These are phyloP conservation scores for Pseudevernia furfuracea DNA, from an alignment of 495 filamentous ascomycete species.

Conservation along the genomic window DNA sequence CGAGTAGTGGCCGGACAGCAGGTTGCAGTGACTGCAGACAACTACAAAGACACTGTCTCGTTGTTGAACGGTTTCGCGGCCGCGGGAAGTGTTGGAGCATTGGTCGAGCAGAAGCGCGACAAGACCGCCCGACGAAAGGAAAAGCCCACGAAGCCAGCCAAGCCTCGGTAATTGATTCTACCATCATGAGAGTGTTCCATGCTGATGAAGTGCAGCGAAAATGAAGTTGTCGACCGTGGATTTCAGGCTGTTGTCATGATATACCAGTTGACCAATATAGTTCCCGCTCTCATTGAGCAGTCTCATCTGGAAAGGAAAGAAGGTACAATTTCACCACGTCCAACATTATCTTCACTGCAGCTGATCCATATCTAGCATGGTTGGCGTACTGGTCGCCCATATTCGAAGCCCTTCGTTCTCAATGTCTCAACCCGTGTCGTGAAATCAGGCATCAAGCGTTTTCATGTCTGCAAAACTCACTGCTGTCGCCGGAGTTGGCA, in stretches of 20 bases:
- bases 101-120: constrained; percentile 74
- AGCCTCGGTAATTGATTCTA: constrained; percentile 45
- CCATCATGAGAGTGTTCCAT: constrained; percentile 5
- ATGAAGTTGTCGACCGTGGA: constrained; percentile 67
- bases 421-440: constrained; percentile 92
- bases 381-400: constrained; percentile 97
- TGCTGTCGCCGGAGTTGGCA: constrained; percentile 72
- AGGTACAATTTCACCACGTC: constrained; percentile 42
- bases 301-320: constrained; percentile 86
- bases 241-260: constrained; percentile 74
- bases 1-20: constrained; percentile 53
- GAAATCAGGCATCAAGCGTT: constrained; percentile 87
- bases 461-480: constrained; percentile 74
- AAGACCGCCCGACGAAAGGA: constrained; percentile 34
- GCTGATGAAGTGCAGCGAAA: constrained; percentile 45
- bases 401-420: constrained; percentile 75
- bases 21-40: constrained; percentile 82
- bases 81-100: constrained; percentile 71
- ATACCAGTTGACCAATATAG: constrained; percentile 67
- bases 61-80: constrained; percentile 86
- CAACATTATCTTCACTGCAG: neutral
- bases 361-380: constrained; percentile 60
- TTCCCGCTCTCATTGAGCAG: constrained; percentile 78
- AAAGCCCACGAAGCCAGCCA: constrained; percentile 50
- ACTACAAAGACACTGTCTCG: constrained; percentile 77